Evolutionary conservation across 1,284 basidiomycete species (phyloP).

Genomic region (Cryptococcus wingfieldii): DNA sequence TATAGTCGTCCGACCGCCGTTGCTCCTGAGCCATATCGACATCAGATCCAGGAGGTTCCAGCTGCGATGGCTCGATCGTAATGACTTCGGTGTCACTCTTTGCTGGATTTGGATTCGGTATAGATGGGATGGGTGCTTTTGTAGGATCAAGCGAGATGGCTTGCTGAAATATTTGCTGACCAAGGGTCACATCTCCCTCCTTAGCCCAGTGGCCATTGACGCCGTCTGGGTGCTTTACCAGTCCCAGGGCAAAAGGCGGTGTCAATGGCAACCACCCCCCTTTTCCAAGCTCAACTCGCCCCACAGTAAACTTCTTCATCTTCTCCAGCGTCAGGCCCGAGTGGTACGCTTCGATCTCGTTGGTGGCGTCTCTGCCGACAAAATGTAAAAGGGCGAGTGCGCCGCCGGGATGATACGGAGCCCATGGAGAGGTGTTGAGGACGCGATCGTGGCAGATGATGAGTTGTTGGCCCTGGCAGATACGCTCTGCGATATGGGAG

Average conservation of each 20-base stretch:
- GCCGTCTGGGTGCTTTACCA: constrained; percentile 56
- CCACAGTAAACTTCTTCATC: constrained; percentile 71
- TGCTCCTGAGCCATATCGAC: constrained; percentile 61
- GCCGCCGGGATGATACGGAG: constrained; percentile 83
- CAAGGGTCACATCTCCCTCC: constrained; percentile 39
- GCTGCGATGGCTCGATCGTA: constrained; percentile 24
- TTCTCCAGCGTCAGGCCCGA: constrained; percentile 60
- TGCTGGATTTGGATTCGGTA: constrained; percentile 4
- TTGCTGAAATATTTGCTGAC: constrained; percentile 8
- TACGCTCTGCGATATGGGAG: constrained; percentile 45
- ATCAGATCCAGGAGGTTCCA: constrained; percentile 53
- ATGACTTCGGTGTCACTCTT: constrained; percentile 8
- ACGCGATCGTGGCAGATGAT: constrained; percentile 74
- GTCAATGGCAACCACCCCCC: constrained; percentile 71
- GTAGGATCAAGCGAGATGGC: constrained; percentile 10
- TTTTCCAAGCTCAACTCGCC: constrained; percentile 56
- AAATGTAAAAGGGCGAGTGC: constrained; percentile 88
- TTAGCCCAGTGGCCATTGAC: constrained; percentile 40
- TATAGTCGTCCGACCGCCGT: constrained; percentile 73
- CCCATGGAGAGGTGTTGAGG: constrained; percentile 79
- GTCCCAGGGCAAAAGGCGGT: constrained; percentile 83
- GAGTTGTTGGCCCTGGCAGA: constrained; percentile 71
- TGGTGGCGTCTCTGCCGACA: constrained; percentile 87
- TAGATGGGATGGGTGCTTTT: constrained; percentile 6
- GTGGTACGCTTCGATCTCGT: constrained; percentile 94